Base-by-base conservation (phyloP, 1,139 yeast species). In the Saccharomyces hybrid region DNA sequence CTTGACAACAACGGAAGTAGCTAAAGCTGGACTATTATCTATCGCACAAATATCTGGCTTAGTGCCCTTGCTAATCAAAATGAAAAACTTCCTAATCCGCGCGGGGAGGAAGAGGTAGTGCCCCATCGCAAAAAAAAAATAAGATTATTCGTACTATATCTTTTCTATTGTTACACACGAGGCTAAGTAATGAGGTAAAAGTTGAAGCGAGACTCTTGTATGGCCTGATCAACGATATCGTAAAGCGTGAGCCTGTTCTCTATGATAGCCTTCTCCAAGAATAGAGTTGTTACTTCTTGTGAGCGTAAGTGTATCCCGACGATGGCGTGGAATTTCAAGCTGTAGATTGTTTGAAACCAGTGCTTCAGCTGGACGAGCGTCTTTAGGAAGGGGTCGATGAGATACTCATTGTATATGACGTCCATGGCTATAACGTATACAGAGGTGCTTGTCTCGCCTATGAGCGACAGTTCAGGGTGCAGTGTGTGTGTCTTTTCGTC, bases 361-460 rank as follows among this genome's bases (percentile, higher is more conserved):
- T 48, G 38, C 11, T 59, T 30, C n/a, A 68, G 52, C 26, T 54
- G 56, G 3, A 32, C 50, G 6, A 69, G 41, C 4, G 70, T 66
- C 11, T 57, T 50, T n/a, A 69, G 54, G 50, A 66, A 67, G 3
- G 71, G 70, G 3, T 56, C 59, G 9, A 69, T 67, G 16, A 69
- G 56, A 50, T 59, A 69, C 41, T 67, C 71, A 51, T 69, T 69
- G 61, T 69, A 69, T 5, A 69, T 64, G 5, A 68, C 72, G 56
- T 69, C 73, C 66, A 69, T 62, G 8, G 72, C 71, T 4, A 69
- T 6, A 8, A 68, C 61, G 44, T 59, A 60, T 2, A 66, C 52
- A 1, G 53, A 48, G 20, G 32, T 14, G 42, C 42, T 14, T 34
- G 42, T 34, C 20, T 34, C 23, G 20, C 42, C 42, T 16, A 34